Conservation (phyloP, 163 green algal genomes). For the Trebouxiophyceae sp. region DNA sequence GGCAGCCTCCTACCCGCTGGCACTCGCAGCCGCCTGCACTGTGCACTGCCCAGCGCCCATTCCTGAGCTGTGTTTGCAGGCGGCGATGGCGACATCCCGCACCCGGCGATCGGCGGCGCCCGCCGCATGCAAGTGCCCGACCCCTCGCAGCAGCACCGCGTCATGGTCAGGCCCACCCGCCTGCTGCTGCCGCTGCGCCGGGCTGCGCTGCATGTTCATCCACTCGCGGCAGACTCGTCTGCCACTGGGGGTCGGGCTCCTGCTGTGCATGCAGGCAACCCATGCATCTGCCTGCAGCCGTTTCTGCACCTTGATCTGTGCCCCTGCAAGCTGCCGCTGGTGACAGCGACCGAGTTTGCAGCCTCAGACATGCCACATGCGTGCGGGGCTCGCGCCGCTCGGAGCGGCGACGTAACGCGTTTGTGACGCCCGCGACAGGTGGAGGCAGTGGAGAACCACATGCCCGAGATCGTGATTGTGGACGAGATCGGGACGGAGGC, state of each 20-base stretch:
- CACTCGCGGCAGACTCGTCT: background rate
- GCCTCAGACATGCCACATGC: conserved; percentile 83
- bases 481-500: conserved; percentile 94
- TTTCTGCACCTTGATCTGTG: too few species aligned
- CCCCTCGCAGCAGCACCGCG: conserved; percentile 78
- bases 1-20: too few species aligned
- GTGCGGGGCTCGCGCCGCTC: conserved; percentile 90
- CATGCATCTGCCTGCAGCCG: too few species aligned
- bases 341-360: too few species aligned
- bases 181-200: background rate
- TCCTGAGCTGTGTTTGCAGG: too few species aligned
- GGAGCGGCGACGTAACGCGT: conserved; percentile 85
- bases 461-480: conserved; percentile 72
- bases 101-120: conserved; percentile 86
- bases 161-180: conserved; percentile 54
- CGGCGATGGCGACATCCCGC: conserved; percentile 88
- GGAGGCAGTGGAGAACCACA: conserved; percentile 88
- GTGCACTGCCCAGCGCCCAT: too few species aligned
- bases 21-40: too few species aligned
- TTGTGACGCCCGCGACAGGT: conserved; percentile 7
- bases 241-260: background rate
- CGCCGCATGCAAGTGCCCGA: conserved; percentile 91
- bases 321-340: too few species aligned
- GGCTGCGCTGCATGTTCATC: background rate
- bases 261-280: background rate